phyloP scores from a whole-genome alignment of 495 filamentous ascomycete genomes.

The Aeminium ludgeri region DNA sequence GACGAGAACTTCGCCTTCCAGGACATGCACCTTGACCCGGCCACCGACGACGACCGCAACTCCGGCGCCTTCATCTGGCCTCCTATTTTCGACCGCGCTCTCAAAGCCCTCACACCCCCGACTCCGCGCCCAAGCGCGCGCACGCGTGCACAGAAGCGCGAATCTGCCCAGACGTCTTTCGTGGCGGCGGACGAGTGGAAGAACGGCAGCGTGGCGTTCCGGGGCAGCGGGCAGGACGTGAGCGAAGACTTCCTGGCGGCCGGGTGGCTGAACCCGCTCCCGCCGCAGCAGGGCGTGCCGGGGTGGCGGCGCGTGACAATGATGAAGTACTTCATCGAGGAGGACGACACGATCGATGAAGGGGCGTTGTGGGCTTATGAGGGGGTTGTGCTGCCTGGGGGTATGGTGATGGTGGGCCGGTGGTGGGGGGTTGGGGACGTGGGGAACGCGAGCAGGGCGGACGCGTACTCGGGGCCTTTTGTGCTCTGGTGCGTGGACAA shows the following conservation, averaged over 20 bases:
- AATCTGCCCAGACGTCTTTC: no score
- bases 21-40: slow-evolving; percentile 8
- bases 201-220: slow-evolving; percentile 2
- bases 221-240: slow-evolving; percentile 15
- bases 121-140: background rate
- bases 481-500: slow-evolving; percentile 15
- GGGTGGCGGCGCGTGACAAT: slow-evolving; percentile 27
- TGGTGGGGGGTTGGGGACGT: slow-evolving; percentile 21
- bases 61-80: slow-evolving; percentile 14
- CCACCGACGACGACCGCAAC: background rate
- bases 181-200: no score
- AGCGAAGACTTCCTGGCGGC: slow-evolving; percentile 16
- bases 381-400: slow-evolving; percentile 27
- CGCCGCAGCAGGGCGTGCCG: slow-evolving; percentile 20
- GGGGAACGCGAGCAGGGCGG: background rate
- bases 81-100: slow-evolving; percentile 16
- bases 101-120: slow-evolving; percentile 11
- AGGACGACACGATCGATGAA: slow-evolving; percentile 4
- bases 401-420: slow-evolving; percentile 24
- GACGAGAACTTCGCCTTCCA: slow-evolving; percentile 10
- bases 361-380: slow-evolving; percentile 26
- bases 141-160: slow-evolving; percentile 22
- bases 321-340: slow-evolving; percentile 23
- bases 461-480: slow-evolving; percentile 19
- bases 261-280: slow-evolving; percentile 26